Percentiles rank a stretch among this genome's conserved stretches.
Conservation (phyloP, 345 rosid species). For the Lumnitzera littorea region DNA sequence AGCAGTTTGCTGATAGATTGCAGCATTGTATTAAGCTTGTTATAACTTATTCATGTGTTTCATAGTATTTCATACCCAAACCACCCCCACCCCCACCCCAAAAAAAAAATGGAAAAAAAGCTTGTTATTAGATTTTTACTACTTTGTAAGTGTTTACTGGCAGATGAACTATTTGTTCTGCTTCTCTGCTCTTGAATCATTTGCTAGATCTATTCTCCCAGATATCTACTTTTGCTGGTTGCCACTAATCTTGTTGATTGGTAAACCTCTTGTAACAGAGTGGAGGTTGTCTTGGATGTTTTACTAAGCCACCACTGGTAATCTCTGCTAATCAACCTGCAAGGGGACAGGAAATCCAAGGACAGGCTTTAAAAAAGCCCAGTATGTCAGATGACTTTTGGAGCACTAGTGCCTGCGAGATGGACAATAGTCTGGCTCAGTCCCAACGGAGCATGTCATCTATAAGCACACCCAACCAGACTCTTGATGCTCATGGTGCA, state of each 20-base stretch:
- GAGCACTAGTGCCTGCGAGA: slow-evolving; percentile 55
- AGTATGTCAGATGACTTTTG: slow-evolving; percentile 46
- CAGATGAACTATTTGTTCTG: too few relatives aligned
- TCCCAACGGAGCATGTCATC: slow-evolving; percentile 64
- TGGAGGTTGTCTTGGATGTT: slow-evolving; percentile 94
- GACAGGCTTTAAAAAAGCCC: slow-evolving; percentile 30
- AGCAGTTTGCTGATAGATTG: too few relatives aligned
- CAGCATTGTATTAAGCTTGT: too few relatives aligned
- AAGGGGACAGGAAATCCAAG: slow-evolving; percentile 45
- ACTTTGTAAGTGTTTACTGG: too few relatives aligned
- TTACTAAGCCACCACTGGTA: slow-evolving; percentile 34
- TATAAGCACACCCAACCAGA: slow-evolving; percentile 32
- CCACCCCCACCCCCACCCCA: too few relatives aligned
- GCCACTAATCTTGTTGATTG: slow-evolving; percentile 32
- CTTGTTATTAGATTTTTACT: too few relatives aligned
- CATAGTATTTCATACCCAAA: too few relatives aligned
- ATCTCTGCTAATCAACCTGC: slow-evolving; percentile 43
- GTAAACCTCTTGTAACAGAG: slow-evolving; percentile 64
- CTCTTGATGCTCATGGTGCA: slow-evolving; percentile 20
- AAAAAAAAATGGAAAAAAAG: too few relatives aligned
- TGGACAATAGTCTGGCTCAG: slow-evolving; percentile 40
- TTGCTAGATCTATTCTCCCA: neutral
- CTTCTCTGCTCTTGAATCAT: too few relatives aligned
- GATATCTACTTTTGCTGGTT: slow-evolving; percentile 7
- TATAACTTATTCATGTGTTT: too few relatives aligned